A percentile compares a stretch with the other conserved stretches of the same genome.
phyloP scores from a whole-genome alignment of 345 rosid genomes.

The Populus alba region DNA sequence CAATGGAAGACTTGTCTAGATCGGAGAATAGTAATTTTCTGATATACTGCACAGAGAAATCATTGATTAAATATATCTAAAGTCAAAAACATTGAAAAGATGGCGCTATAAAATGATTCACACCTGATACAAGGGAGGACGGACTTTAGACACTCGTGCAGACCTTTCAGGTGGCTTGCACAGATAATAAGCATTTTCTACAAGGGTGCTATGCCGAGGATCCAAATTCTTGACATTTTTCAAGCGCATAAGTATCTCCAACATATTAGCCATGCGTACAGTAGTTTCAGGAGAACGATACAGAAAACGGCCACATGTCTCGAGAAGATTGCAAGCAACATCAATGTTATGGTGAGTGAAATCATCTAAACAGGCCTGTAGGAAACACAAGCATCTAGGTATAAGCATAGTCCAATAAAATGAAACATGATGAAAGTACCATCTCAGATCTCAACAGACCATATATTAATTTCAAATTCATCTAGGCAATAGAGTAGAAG shows the following conservation, averaged over 20 bases:
- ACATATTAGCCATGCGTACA: slow-evolving; percentile 90
- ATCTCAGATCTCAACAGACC: slow-evolving; percentile 3
- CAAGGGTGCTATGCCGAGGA: slow-evolving; percentile 95
- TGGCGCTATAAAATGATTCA: neutral
- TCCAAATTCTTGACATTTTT: slow-evolving; percentile 98
- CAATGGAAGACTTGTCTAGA: slow-evolving; percentile 87
- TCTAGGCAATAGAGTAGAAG: neutral
- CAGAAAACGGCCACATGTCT: slow-evolving; percentile 98
- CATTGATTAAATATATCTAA: neutral
- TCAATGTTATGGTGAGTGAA: slow-evolving; percentile 99
- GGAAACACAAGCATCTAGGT: neutral
- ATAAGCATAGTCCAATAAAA: neutral
- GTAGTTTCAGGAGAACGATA: slow-evolving; percentile 97
- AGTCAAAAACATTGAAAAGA: neutral
- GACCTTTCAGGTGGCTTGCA: slow-evolving; percentile 99
- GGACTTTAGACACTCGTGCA: slow-evolving; percentile 81
- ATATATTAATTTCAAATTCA: neutral
- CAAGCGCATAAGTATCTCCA: slow-evolving; percentile 98
- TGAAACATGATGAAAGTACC: neutral
- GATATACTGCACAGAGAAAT: slow-evolving; percentile 63
- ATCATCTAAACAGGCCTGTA: slow-evolving; percentile 96
- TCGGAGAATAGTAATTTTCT: slow-evolving; percentile 88
- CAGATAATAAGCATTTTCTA: slow-evolving; percentile 97
- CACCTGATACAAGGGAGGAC: slow-evolving; percentile 95
- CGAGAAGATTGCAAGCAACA: slow-evolving; percentile 96